Base-by-base conservation (phyloP, 768 basidiomycete genomes). In the Suillus subalutaceus region DNA sequence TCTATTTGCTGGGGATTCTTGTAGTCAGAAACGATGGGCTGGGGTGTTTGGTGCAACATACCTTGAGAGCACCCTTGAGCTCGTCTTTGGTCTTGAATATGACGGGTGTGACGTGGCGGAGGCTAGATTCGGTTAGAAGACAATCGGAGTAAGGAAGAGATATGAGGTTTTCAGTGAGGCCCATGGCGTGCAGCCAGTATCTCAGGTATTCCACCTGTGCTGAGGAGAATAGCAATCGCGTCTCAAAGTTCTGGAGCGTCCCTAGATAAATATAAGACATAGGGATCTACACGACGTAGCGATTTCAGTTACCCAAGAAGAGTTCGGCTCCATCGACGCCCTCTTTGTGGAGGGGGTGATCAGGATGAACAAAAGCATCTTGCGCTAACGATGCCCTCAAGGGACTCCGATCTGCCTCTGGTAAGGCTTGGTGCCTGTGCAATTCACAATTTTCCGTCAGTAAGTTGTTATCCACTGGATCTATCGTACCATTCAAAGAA, bases 151-250 rank as follows among this genome's bases (percentile, higher is more conserved):
- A 89, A 1, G 94, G 93, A 32, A 96, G 78, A 20, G 92, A 88
- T 50, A 94, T 84, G 53, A 83, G 81, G 20, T 82, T 74, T 64
- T 85, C 80, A 0, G 91, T 92, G 69, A 93, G 80, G 65, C 83
- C 79, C 84, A 90, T 88, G 1, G 88, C 86, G 72, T 92, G 86
- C 62, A 95, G 83, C 90, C 90, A 96, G 75, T 94, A 94, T 62
- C 92, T 83, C 23, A 91, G 76, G 76, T 94, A 96, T 74, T 96
- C 93, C 68, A 94, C 85, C 78, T 96, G 93, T 7, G 87, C 88
- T 18, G 90, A 92, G 32, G 94, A 91, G 73, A 92, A 93, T 60
- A 94, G 79, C 35, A 95, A 83, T n/a, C 93, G 87, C 7, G 87
- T 83, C 76, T 94, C 90, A 67, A 91, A 92, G 59, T 84, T 89